Conservation (phyloP, 768 basidiomycete species). For the Phylloporus arenicola region DNA sequence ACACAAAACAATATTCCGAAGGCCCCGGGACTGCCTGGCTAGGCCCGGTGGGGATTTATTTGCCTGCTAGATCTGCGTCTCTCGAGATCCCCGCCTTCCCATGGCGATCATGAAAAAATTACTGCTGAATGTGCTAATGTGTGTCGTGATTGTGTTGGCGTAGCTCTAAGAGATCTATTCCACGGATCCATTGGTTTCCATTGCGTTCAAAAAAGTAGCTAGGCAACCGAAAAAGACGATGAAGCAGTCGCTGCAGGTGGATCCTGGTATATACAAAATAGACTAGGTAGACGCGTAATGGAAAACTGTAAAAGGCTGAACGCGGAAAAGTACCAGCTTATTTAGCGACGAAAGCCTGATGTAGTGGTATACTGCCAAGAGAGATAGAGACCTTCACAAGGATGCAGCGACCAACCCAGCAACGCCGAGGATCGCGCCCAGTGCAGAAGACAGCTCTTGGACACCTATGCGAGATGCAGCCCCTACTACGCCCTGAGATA, state of each 20-base stretch:
- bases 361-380: conserved; percentile 14
- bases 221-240: background rate
- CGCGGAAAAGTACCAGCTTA: conserved; percentile 19
- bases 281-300: conserved; percentile 1
- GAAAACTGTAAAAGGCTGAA: conserved; percentile 12
- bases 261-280: conserved; percentile 20
- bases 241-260: conserved; percentile 5
- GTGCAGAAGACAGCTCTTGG: conserved; percentile 24
- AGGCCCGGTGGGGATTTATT: background rate
- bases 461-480: conserved; percentile 19
- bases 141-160: conserved; percentile 2
- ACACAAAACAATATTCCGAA: background rate
- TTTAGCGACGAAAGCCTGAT: conserved; percentile 17
- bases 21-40: background rate
- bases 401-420: conserved; percentile 30
- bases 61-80: conserved; percentile 7
- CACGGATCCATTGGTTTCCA: background rate
- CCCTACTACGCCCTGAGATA: conserved; percentile 34
- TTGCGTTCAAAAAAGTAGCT: background rate
- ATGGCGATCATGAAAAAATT: conserved; percentile 5
- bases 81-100: conserved; percentile 20
- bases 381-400: conserved; percentile 11
- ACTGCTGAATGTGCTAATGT: background rate
- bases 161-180: background rate
- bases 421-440: conserved; percentile 31